A percentile compares a stretch with the other conserved stretches of the same genome.
phyloP scores from a whole-genome alignment of 768 basidiomycete genomes.

The Kwoniella newhampshirensis region DNA sequence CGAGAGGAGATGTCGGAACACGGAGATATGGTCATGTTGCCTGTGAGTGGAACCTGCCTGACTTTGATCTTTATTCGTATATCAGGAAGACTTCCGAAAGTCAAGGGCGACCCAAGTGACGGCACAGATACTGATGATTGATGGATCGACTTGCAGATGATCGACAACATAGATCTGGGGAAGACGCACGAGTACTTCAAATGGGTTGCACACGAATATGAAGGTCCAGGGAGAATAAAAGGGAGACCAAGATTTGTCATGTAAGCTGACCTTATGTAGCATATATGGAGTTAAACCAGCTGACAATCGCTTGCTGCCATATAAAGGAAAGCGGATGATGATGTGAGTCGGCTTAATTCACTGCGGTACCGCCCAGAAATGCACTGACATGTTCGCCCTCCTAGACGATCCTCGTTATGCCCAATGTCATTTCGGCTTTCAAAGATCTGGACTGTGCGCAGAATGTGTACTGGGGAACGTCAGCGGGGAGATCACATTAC shows the following conservation, averaged over 20 bases:
- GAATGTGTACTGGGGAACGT: slow-evolving; percentile 55
- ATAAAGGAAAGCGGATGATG: slow-evolving; percentile 54
- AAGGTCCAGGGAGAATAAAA: slow-evolving; percentile 48
- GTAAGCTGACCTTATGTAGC: too few species aligned
- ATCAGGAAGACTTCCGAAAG: too few species aligned
- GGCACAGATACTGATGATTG: too few species aligned
- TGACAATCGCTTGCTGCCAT: background rate
- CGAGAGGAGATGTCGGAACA: slow-evolving; percentile 43
- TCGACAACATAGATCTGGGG: slow-evolving; percentile 53
- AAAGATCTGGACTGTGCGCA: slow-evolving; percentile 49
- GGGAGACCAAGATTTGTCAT: slow-evolving; percentile 53
- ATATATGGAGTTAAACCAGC: background rate
- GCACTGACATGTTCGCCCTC: background rate
- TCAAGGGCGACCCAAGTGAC: too few species aligned
- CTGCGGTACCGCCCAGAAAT: background rate
- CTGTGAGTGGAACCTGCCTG: too few species aligned
- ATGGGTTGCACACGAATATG: slow-evolving; percentile 52
- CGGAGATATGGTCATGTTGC: slow-evolving; percentile 52
- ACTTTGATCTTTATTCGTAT: too few species aligned
- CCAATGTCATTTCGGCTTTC: slow-evolving; percentile 52
- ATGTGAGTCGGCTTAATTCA: slow-evolving; percentile 41
- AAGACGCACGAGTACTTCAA: slow-evolving; percentile 54
- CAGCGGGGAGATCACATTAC: slow-evolving; percentile 49
- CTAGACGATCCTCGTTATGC: slow-evolving; percentile 54
- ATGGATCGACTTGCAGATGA: slow-evolving; percentile 34